phyloP scores from a whole-genome alignment of 208 protist genomes.

The Phytomonas sp. region DNA sequence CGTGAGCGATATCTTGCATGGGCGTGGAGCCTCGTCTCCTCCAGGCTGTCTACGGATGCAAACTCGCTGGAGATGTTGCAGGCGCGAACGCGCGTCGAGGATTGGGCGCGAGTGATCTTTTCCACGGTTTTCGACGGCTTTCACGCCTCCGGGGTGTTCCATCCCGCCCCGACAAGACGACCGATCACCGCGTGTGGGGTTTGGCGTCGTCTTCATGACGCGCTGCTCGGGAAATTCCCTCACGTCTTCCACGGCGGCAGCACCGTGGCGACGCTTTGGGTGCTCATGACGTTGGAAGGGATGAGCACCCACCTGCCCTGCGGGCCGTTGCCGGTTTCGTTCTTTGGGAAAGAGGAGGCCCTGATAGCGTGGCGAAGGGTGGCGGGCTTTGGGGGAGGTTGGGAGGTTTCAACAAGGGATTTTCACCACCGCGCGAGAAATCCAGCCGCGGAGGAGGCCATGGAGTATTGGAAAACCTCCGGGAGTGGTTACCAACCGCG shows the following conservation, averaged over 20 bases:
- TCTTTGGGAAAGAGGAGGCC: constrained; percentile 15
- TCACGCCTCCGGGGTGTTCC: constrained; percentile 23
- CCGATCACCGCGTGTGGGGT: constrained; percentile 27
- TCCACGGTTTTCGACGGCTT: constrained; percentile 15
- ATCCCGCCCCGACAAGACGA: constrained; percentile 8
- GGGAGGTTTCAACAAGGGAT: too few relatives aligned
- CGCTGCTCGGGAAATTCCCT: constrained; percentile 26
- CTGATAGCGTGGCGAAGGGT: constrained; percentile 7
- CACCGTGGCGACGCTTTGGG: constrained; percentile 37
- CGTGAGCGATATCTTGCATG: neutral
- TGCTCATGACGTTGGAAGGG: constrained; percentile 36
- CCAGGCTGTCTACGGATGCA: neutral
- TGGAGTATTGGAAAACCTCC: neutral
- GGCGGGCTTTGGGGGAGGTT: too few relatives aligned
- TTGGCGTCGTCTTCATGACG: constrained; percentile 29
- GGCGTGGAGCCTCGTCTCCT: neutral
- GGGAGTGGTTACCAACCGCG: constrained; percentile 1
- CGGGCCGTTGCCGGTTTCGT: neutral
- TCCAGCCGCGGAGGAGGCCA: neutral
- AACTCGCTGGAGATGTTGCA: neutral
- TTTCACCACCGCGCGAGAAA: neutral
- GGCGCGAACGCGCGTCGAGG: neutral
- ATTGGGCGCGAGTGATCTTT: constrained; percentile 18
- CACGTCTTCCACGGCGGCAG: constrained; percentile 43
- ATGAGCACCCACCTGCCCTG: neutral